These are phyloP conservation scores for Aspergillus alliaceus DNA, from an alignment of 2,329 filamentous ascomycete genomes.

Conservation along the genomic window DNA sequence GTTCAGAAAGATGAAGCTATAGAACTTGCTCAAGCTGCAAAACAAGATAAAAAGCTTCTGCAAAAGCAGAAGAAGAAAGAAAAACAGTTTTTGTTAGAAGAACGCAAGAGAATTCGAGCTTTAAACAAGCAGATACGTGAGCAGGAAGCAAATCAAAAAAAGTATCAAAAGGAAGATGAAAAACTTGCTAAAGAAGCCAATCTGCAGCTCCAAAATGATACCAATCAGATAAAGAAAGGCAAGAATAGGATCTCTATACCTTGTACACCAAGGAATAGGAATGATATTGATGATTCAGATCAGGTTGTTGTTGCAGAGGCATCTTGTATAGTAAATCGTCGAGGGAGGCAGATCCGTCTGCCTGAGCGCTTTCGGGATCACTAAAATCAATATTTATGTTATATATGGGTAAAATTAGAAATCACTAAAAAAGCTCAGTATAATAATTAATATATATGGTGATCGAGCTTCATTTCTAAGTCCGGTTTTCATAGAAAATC, in stretches of 20 bases:
- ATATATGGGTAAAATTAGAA: too few relatives aligned
- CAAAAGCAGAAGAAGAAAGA: constrained; percentile 1
- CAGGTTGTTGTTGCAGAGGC: not conserved
- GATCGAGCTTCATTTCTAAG: not conserved
- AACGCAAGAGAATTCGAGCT: constrained; percentile 12
- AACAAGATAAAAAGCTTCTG: not conserved
- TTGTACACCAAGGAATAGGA: not conserved
- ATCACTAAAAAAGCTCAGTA: too few relatives aligned
- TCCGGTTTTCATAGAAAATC: not conserved
- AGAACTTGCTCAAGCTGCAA: not conserved
- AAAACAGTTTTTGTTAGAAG: not conserved
- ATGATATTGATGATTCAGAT: not conserved
- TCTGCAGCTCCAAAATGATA: constrained; percentile 7
- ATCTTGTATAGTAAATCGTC: not conserved
- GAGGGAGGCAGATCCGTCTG: not conserved
- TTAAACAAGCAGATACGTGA: constrained; percentile 20
- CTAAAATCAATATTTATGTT: too few relatives aligned
- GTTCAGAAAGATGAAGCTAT: not conserved
- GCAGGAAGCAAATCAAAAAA: constrained; percentile 44
- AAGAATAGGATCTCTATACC: not conserved
- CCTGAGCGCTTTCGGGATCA: not conserved
- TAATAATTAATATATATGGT: not conserved
- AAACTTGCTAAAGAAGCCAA: not conserved
- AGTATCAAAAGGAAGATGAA: constrained; percentile 38
- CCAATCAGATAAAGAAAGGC: not conserved